phyloP scores from a whole-genome alignment of 2,329 filamentous ascomycete species.

The Diaporthe batatas region DNA sequence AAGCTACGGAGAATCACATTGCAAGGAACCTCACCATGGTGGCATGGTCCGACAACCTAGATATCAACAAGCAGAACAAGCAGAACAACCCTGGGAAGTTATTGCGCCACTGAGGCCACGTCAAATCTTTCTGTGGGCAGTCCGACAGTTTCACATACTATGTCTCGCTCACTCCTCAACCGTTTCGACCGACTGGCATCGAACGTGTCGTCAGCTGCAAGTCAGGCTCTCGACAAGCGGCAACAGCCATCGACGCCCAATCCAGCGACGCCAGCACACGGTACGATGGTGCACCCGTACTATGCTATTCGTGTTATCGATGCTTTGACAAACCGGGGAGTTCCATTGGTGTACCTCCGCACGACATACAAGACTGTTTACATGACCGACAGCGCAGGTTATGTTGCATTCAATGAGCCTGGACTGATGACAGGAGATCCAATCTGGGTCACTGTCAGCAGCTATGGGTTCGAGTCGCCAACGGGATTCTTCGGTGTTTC shows the following conservation, averaged over 20 bases:
- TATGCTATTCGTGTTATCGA: constrained; percentile 39
- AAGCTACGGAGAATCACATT: neutral
- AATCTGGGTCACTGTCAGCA: constrained; percentile 41
- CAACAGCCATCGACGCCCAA: neutral
- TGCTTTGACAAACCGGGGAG: constrained; percentile 28
- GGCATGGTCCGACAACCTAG: neutral
- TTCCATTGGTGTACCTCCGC: constrained; percentile 38
- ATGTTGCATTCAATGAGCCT: constrained; percentile 41
- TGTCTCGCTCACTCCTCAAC: constrained; percentile 35
- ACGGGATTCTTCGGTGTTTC: constrained; percentile 35
- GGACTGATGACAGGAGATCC: constrained; percentile 39
- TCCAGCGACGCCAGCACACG: neutral
- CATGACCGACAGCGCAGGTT: constrained; percentile 42
- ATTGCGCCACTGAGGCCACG: neutral
- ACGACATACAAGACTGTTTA: constrained; percentile 41
- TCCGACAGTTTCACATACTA: neutral
- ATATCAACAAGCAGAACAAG: neutral
- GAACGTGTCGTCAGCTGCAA: constrained; percentile 33
- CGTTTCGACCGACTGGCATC: constrained; percentile 36
- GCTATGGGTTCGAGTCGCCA: constrained; percentile 40
- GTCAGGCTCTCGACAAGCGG: constrained; percentile 17
- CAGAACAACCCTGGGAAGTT: neutral
- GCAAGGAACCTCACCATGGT: neutral
- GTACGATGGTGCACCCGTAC: constrained; percentile 28
- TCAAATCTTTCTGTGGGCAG: neutral